Percentiles rank a stretch among this genome's conserved stretches.
Evolutionary conservation across 192 early-diverging fungal species (phyloP).

Genomic region (Polychytrium aggregatum): DNA sequence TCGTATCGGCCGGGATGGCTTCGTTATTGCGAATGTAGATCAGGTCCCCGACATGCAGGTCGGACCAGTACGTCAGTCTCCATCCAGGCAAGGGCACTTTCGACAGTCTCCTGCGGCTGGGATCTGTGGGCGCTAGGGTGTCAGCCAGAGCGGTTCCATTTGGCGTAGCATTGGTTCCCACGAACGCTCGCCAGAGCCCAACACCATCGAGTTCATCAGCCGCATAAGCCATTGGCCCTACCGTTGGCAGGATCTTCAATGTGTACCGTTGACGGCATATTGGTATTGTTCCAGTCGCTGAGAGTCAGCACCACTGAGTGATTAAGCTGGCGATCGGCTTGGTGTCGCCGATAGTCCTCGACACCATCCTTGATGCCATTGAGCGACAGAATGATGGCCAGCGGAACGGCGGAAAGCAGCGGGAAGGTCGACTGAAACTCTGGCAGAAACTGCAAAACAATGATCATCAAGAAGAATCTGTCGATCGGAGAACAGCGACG

Average conservation of each 20-base stretch:
- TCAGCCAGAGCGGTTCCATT: too few relatives aligned
- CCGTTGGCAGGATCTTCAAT: too few relatives aligned
- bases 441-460: constrained; percentile 74
- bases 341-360: constrained; percentile 80
- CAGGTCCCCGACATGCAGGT: constrained; percentile 80
- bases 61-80: constrained; percentile 61
- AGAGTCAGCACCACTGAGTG: constrained; percentile 17
- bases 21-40: constrained; percentile 70
- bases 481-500: too few relatives aligned
- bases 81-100: too few relatives aligned
- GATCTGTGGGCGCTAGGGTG: too few relatives aligned
- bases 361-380: constrained; percentile 60
- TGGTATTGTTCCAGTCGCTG: too few relatives aligned
- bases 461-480: constrained; percentile 72
- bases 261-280: too few relatives aligned
- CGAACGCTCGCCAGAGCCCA: too few relatives aligned
- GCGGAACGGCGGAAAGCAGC: constrained; percentile 31
- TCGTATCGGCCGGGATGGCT: constrained; percentile 70
- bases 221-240: too few relatives aligned
- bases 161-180: too few relatives aligned
- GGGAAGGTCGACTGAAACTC: constrained; percentile 43
- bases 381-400: constrained; percentile 33
- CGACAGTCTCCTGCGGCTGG: too few relatives aligned
- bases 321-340: constrained; percentile 76
- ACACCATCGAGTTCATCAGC: too few relatives aligned